Base-by-base conservation (phyloP, 768 basidiomycete species). In the Termitomyces sp. region DNA sequence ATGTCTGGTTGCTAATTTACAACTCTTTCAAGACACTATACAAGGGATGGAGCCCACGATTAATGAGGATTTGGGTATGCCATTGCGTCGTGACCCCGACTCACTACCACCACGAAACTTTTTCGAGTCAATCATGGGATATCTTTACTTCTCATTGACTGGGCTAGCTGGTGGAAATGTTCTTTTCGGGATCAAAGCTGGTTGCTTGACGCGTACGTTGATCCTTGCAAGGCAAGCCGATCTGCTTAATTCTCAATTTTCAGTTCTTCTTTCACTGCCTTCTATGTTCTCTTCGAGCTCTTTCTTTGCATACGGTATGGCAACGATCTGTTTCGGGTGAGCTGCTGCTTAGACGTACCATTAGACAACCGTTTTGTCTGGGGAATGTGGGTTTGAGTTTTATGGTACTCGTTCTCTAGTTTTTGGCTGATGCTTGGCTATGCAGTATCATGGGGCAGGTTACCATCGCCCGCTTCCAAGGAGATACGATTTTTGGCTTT, bases 361-460 rank as follows among this genome's bases (percentile, higher is more conserved):
- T 48, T 20, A 86, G 88, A 71, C 34, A 83, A 89, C 57, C 75
- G 81, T 55, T 83, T 85, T 64, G 78, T 86, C 3, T 92, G 90
- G 90, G 87, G 76, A 10, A 77, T 90, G 85, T 89, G 56, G 65
- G 82, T 28, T 2, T 31, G 9, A 10, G 26, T 16, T 48, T 12
- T 4, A 8, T 16, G 6, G 18, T 26, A 59, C n/a, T 45, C 10
- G 39, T n/a, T 36, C 41, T 26, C 4, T 51, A 57, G 29, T 20
- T 22, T 44, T 39, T n/a, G 12, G 24, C n/a, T 52, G 9, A 39
- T 29, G 37, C 24, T 28, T 24, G 28, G 10, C 10, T 46, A 7
- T 1, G 18, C 55, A 88, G 86, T 18, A 78, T 90, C 65, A 90
- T 91, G 85, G 88, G 82, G 0, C 90, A 91, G 63, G 72, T 90